Evolutionary conservation across 306 rosid genomes (phyloP).

Genomic region (Trifolium dubium): DNA sequence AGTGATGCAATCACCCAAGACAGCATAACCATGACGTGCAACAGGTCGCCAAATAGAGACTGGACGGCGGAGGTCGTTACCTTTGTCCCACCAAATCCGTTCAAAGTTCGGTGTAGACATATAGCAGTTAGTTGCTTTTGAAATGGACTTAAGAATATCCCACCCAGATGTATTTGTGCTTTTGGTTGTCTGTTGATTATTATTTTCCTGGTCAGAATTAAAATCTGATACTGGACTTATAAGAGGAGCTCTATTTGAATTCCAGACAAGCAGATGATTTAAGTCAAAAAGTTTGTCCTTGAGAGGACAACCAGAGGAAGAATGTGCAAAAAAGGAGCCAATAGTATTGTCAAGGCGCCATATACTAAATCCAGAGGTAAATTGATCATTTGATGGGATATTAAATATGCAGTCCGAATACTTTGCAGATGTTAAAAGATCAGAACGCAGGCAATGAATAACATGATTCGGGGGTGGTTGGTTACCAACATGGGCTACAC

Average conservation of each 20-base stretch:
- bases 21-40: slow-evolving; percentile 74
- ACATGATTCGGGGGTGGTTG: slow-evolving; percentile 76
- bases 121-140: slow-evolving; percentile 71
- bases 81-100: slow-evolving; percentile 99
- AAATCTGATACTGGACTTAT: slow-evolving; percentile 54
- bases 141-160: slow-evolving; percentile 79
- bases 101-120: slow-evolving; percentile 90
- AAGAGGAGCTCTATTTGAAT: slow-evolving; percentile 57
- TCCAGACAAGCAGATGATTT: slow-evolving; percentile 88
- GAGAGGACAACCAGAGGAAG: slow-evolving; percentile 64
- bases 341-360: slow-evolving; percentile 92
- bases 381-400: slow-evolving; percentile 57
- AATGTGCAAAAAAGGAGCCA: slow-evolving; percentile 85
- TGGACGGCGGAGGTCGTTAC: slow-evolving; percentile 75
- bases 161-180: slow-evolving; percentile 73
- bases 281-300: slow-evolving; percentile 61
- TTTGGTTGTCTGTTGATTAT: slow-evolving; percentile 58
- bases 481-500: slow-evolving; percentile 81
- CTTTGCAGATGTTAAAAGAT: slow-evolving; percentile 76
- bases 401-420: slow-evolving; percentile 73
- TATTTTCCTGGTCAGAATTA: slow-evolving; percentile 49
- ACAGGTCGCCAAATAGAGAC: slow-evolving; percentile 96
- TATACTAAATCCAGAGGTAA: slow-evolving; percentile 75
- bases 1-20: slow-evolving; percentile 90
- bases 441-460: slow-evolving; percentile 88